Base-by-base conservation (phyloP, 805 yeast genomes). In the Vanderwaltozyma yarrowii region DNA sequence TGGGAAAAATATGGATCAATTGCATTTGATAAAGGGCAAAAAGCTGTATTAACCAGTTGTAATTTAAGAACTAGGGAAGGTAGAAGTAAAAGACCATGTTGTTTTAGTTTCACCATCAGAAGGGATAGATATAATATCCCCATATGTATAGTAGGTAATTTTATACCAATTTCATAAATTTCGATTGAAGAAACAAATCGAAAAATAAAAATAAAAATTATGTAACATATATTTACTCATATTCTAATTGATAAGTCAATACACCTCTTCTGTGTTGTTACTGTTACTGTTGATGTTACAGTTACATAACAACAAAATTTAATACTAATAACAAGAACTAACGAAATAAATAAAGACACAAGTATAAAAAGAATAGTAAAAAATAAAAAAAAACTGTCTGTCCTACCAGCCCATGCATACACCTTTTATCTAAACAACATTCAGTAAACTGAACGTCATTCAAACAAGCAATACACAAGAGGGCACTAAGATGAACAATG, bases 1-100 rank as follows among this genome's bases (percentile, higher is more conserved):
- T 89, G 97, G 97, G 97, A 89, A 53, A 88, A 88, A 56, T 89
- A 88, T 53, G 96, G 96, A 3, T 87, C 94, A 3, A 84, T 88
- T 52, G 96, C 97, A 4, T 88, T 89, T 62, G 96, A 89, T 52
- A 82, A 88, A 48, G 89, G 92, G 1, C 96, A 88, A 52, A 89
- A 89, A 55, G 96, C 96, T 0, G 95, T 89, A 4, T 62, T 89
- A 49, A 88, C 96, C 1, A 81, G 94, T 58, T 89, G 97, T 62
- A 85, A 81, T 49, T 66, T 89, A 43, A 67, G 94, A 50, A 79
- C 94, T 1, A 76, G 76, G 47, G 94, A 85, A 51, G 94, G 95
- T 0, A 67, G 82, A 38, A 76, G 77, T 46, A 70, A 86, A 43
- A 76, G 82, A 48, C 77, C 85, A 42, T 89, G 97, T 55, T 88